These are phyloP conservation scores for Cinnamomum chago DNA, from an alignment of 164 flowering plant species.

Conservation along the genomic window DNA sequence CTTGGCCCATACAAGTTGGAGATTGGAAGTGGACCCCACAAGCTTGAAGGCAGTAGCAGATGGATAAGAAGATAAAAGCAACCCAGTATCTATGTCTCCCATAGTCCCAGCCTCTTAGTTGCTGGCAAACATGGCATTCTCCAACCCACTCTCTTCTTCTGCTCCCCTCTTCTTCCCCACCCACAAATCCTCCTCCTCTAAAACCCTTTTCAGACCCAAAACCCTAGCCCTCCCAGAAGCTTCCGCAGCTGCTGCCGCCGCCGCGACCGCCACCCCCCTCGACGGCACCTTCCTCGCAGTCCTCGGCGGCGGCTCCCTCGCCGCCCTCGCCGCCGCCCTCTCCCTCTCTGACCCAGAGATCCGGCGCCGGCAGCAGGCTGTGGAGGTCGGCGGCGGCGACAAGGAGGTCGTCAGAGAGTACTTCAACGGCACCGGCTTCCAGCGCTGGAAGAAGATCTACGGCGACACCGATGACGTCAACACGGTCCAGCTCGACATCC, in stretches of 20 bases:
- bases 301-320: constrained; percentile 73
- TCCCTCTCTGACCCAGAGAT: constrained; percentile 83
- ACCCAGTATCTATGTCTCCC: too few species aligned
- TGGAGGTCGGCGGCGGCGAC: constrained; percentile 95
- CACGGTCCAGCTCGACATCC: constrained; percentile 80
- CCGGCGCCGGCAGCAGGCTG: constrained; percentile 81
- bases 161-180: constrained; percentile 1
- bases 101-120: too few species aligned
- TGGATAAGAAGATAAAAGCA: too few species aligned
- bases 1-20: too few species aligned
- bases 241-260: constrained; percentile 31
- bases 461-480: constrained; percentile 95
- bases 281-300: constrained; percentile 64
- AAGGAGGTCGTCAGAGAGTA: constrained; percentile 93
- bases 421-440: constrained; percentile 83
- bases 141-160: constrained; percentile 4
- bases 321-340: constrained; percentile 70
- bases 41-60: too few species aligned
- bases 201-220: constrained; percentile 7
- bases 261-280: constrained; percentile 29
- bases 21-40: too few species aligned
- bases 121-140: constrained; percentile 12
- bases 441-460: constrained; percentile 92
- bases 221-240: constrained; percentile 39
- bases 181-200: background rate